Base-by-base conservation (phyloP, 2,329 filamentous ascomycete species). In the Cladosporium sp. region DNA sequence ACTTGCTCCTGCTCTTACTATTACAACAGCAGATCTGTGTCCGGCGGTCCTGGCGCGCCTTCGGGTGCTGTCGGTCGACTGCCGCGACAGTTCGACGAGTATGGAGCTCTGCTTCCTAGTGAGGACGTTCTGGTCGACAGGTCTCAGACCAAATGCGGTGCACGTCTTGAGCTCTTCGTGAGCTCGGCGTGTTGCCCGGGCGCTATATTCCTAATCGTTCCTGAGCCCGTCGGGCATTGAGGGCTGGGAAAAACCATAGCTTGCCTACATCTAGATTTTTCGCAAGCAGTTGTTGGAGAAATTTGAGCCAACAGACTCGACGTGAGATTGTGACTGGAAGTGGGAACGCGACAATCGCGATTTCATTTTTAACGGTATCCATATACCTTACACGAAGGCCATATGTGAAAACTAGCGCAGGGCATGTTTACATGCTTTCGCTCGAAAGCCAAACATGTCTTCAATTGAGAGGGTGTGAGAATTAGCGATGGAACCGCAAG, bases 71-170 rank as follows among this genome's bases (percentile, higher is more conserved):
- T 77, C 80, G 84, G 88, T 92, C 72, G 87, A 91, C 79, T 80
- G 74, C 80, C 87, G 82, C 60, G 79, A 83, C 87, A 92, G 84
- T 82, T 92, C 87, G 87, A 88, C 89, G 83, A 80, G 71, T 69
- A 89, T 84, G 87, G 87, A 90, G 85, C 84, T 88, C 84, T 81
- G 51, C 67, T 63, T 66, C 65, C 72, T 84, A 50, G 48, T 89
- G 87, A 82, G 90, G 85, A 86, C 89, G 73, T 77, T 91, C 87
- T 86, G 83, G 88, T 90, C 87, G 89, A 95, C 90, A 93, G 87
- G 84, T 93, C 85, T 88, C 72, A 95, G 85, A 95, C 72, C 66
- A 81, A 93, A 72, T 74, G 58, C 40, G 59, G 57, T 61, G 53
- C 57, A 77, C 72, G 72, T 72, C 70, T 75, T 64, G 63, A 63